phyloP scores from a whole-genome alignment of 306 rosid genomes.

The Cyclanthera cordifolia region DNA sequence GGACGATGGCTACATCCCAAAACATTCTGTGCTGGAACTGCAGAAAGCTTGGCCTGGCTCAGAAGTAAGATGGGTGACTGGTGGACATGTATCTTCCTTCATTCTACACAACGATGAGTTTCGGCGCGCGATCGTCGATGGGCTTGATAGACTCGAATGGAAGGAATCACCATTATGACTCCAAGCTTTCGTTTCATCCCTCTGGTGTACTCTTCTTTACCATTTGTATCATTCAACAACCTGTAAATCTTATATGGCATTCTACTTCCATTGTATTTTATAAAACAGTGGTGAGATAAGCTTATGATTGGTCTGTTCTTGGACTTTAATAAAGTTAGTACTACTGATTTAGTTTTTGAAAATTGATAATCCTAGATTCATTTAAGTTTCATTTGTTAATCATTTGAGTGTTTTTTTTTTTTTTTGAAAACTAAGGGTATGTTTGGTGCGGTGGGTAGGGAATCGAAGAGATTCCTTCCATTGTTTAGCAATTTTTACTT shows the following conservation, averaged over 20 bases:
- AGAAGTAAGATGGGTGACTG: conserved; percentile 96
- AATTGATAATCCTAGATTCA: no score
- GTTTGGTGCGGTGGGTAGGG: no score
- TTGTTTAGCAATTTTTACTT: no score
- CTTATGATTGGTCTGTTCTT: background rate
- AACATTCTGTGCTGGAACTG: conserved; percentile 75
- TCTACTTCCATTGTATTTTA: background rate
- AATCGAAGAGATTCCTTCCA: no score
- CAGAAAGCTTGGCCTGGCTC: conserved; percentile 95
- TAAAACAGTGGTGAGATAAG: background rate
- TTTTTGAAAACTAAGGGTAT: no score
- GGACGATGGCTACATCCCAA: conserved; percentile 95
- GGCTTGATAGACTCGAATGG: conserved; percentile 70
- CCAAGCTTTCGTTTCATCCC: background rate
- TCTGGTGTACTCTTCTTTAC: conserved; percentile 12
- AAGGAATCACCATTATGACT: conserved; percentile 47
- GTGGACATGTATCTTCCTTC: conserved; percentile 93
- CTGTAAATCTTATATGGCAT: conserved; percentile 15
- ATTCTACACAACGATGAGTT: conserved; percentile 72
- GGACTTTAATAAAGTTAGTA: background rate
- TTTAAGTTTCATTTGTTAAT: no score
- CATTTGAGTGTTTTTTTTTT: no score
- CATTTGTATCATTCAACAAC: conserved; percentile 14
- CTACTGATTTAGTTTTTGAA: background rate
- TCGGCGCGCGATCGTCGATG: conserved; percentile 70